A percentile compares a stretch with the other conserved stretches of the same genome.
These are phyloP conservation scores for Stachybotrys chartarum DNA, from an alignment of 2,329 filamentous ascomycete species.

Conservation along the genomic window DNA sequence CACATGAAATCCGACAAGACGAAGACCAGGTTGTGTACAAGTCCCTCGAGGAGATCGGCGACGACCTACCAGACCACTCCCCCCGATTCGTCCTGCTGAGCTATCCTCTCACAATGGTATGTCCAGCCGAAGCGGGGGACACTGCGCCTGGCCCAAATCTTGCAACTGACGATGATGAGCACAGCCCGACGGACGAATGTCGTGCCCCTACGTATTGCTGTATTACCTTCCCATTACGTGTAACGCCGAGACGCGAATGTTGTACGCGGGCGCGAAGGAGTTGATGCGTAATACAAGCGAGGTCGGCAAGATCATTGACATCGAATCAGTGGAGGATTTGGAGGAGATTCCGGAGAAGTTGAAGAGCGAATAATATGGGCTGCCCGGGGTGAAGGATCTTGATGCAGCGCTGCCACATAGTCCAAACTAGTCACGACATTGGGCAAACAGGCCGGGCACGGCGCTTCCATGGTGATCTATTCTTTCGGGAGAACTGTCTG, in stretches of 20 bases:
- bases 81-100: slow-evolving; percentile 86
- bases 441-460: not conserved
- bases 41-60: slow-evolving; percentile 70
- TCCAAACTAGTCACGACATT: no score
- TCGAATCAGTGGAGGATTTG: slow-evolving; percentile 73
- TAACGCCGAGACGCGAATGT: slow-evolving; percentile 81
- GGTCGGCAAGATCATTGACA: slow-evolving; percentile 80
- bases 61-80: slow-evolving; percentile 87
- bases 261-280: slow-evolving; percentile 94
- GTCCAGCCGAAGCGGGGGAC: slow-evolving; percentile 11
- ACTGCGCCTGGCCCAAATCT: not conserved
- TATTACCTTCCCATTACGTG: slow-evolving; percentile 93
- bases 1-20: slow-evolving; percentile 80
- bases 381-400: not conserved
- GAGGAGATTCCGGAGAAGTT: slow-evolving; percentile 69
- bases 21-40: slow-evolving; percentile 72
- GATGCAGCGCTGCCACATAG: not conserved
- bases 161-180: slow-evolving; percentile 7
- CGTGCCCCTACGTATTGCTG: slow-evolving; percentile 88
- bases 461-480: slow-evolving; percentile 8
- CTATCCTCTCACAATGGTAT: slow-evolving; percentile 80
- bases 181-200: slow-evolving; percentile 72
- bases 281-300: slow-evolving; percentile 89
- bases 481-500: slow-evolving; percentile 41
- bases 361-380: slow-evolving; percentile 17